These are phyloP conservation scores for Actinomortierella wolfii DNA, from an alignment of 371 early-diverging fungal genomes.

Conservation along the genomic window DNA sequence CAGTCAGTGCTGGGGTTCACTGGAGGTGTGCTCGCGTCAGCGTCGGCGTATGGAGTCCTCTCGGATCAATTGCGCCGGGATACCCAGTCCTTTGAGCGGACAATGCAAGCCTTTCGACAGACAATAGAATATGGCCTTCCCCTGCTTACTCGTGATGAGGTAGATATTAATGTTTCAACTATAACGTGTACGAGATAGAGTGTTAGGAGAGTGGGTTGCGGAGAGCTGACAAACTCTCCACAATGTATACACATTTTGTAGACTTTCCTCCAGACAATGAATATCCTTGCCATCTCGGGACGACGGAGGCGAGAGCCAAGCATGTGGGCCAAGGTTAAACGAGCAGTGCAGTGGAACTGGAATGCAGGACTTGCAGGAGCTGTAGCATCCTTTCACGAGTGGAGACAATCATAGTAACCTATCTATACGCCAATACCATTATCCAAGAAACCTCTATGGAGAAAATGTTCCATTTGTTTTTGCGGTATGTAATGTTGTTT, in stretches of 20 bases:
- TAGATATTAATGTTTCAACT: background rate
- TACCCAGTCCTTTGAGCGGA: constrained; percentile 21
- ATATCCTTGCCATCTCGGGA: constrained; percentile 32
- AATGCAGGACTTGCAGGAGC: constrained; percentile 41
- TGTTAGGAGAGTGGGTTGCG: background rate
- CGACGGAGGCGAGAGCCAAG: constrained; percentile 35
- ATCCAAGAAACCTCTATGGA: no score
- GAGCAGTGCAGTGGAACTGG: constrained; percentile 40
- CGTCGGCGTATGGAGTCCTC: constrained; percentile 36
- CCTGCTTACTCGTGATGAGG: constrained; percentile 45
- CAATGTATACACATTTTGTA: background rate
- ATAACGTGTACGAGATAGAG: background rate
- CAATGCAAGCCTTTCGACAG: constrained; percentile 20
- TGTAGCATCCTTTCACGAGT: constrained; percentile 37
- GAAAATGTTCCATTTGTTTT: no score
- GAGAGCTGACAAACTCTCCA: background rate
- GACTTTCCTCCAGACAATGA: constrained; percentile 44
- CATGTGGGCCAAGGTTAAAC: constrained; percentile 37
- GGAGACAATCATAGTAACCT: constrained; percentile 34
- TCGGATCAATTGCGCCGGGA: constrained; percentile 31
- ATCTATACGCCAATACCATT: no score
- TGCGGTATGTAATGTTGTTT: no score
- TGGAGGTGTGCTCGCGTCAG: constrained; percentile 37
- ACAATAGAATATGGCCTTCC: constrained; percentile 42
- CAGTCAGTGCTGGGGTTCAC: constrained; percentile 47